Percentiles rank a stretch among this genome's conserved stretches.
Conservation (phyloP, 495 filamentous ascomycete genomes). For the Mycothermus thermophilus region DNA sequence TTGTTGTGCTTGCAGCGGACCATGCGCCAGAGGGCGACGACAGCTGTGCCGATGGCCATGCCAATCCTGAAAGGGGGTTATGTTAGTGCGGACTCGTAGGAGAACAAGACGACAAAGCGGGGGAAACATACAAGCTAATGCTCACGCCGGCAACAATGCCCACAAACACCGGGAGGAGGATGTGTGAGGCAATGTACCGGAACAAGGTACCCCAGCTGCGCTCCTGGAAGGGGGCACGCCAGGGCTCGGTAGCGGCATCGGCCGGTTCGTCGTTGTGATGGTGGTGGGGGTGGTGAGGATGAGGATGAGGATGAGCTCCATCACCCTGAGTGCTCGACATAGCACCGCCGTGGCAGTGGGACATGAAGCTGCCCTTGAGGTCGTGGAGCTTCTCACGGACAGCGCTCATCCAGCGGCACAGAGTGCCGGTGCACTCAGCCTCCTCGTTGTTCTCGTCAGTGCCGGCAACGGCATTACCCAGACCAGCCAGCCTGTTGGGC, state of each 20-base stretch:
- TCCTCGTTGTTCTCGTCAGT: too few species aligned
- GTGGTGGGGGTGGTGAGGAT: background rate
- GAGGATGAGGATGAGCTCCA: slow-evolving; percentile 2
- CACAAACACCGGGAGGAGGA: slow-evolving; percentile 37
- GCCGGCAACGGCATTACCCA: too few species aligned
- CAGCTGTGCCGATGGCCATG: slow-evolving; percentile 36
- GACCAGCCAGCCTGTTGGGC: slow-evolving; percentile 6
- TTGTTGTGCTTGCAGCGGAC: slow-evolving; percentile 15
- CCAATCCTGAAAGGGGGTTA: slow-evolving; percentile 30
- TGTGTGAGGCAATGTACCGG: slow-evolving; percentile 32
- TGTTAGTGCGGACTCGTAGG: too few species aligned
- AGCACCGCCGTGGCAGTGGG: slow-evolving; percentile 11
- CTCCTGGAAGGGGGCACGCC: slow-evolving; percentile 8
- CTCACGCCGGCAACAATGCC: slow-evolving; percentile 40
- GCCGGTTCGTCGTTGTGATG: slow-evolving; percentile 1
- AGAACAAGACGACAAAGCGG: too few species aligned
- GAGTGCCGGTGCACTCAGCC: slow-evolving; percentile 28
- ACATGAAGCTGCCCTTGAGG: slow-evolving; percentile 18
- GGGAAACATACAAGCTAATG: slow-evolving; percentile 33
- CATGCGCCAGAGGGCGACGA: slow-evolving; percentile 33
- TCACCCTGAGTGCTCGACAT: background rate
- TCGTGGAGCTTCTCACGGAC: slow-evolving; percentile 25
- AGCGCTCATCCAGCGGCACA: slow-evolving; percentile 35
- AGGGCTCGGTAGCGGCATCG: background rate
- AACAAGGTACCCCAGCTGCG: slow-evolving; percentile 30